Evolutionary conservation across 2,329 filamentous ascomycete genomes (phyloP), one percentile per base, ranked within the genome.

Genomic region (Arthroderma sp.): DNA sequence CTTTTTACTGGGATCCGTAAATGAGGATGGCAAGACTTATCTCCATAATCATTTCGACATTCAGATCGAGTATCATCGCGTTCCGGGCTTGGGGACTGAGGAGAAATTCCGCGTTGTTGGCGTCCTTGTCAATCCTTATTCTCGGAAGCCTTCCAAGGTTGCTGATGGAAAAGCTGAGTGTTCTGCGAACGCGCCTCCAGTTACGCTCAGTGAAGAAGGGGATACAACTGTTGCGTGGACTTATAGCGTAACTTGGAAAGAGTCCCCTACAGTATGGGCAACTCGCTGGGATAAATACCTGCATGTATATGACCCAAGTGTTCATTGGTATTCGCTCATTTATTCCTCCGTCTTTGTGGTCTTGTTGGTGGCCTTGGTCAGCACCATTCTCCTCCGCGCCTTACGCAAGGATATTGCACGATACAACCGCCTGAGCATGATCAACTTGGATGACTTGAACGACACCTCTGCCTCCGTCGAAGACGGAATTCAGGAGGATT

Each of bases 261-360:
- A 80, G 53, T 95, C 87, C 0, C 60, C 74, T 1, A 96, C 88
- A 1, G 85, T 83, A 1, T 98, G 94, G 81, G 91, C 91, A 29
- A 98, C 91, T 8, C 78, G 91, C 52, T 98, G 91, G 91, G 91
- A 98, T 72, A 96, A 94, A 66, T 96, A 96, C 61, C 74, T 98
- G 32, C 89, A 96, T 58, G 89, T 98, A 29, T 93, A 88, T 59
- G 88, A 96, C 62, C 88, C 91, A 43, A 93, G 91, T 71, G 96
- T 98, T 55, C 91, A 98, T 64, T 98, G 91, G 91, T 94, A 96
- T 70, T 95, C 88, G 48, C 78, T 98, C 41, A 84, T 96, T 66
- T 94, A 94, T 65, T 95, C 88, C 32, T 85, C 91, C 41, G 80
- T 96, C 38, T 94, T 98, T 50, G 88, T 98, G 42, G 75, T 94